A percentile compares a stretch with the other conserved stretches of the same genome.
Evolutionary conservation across 2,329 filamentous ascomycete species (phyloP).

Genomic region (Cladosporium sp.): DNA sequence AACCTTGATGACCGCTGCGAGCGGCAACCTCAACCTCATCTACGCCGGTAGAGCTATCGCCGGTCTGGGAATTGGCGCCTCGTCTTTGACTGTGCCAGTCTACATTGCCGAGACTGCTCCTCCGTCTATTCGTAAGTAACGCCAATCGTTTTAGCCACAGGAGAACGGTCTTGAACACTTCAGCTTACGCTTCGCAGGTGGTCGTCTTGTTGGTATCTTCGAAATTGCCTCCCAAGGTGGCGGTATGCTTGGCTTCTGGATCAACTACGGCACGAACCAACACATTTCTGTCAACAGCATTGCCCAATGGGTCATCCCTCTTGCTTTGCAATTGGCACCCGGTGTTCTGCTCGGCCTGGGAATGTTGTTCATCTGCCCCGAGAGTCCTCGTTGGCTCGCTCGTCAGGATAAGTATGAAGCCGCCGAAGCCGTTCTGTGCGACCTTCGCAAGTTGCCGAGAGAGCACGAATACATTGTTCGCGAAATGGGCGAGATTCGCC

Average conservation of each 20-base stretch:
- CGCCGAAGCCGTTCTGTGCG: conserved; percentile 38
- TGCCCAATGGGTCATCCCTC: conserved; percentile 60
- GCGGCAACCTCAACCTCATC: conserved; percentile 33
- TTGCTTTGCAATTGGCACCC: conserved; percentile 43
- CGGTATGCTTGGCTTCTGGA: conserved; percentile 45
- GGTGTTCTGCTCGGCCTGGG: conserved; percentile 34
- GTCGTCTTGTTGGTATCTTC: conserved; percentile 61
- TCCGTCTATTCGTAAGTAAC: conserved; percentile 50
- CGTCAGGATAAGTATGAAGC: conserved; percentile 28
- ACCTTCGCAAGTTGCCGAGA: conserved; percentile 42
- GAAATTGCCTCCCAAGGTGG: conserved; percentile 62
- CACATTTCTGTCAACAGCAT: conserved; percentile 43
- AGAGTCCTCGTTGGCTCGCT: conserved; percentile 28
- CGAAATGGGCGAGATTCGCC: conserved; percentile 46
- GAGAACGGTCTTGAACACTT: no score
- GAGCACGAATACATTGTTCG: conserved; percentile 43
- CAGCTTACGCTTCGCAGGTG: conserved; percentile 24
- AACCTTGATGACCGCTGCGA: conserved; percentile 36
- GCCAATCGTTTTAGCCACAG: background rate
- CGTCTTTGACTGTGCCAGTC: conserved; percentile 87
- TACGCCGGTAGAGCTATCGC: conserved; percentile 50
- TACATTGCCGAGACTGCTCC: conserved; percentile 93
- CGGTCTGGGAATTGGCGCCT: conserved; percentile 78
- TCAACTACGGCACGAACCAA: conserved; percentile 38
- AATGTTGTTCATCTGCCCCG: conserved; percentile 32